Conservation (phyloP, 2,329 filamentous ascomycete genomes). For the Penicillium janthinellum region DNA sequence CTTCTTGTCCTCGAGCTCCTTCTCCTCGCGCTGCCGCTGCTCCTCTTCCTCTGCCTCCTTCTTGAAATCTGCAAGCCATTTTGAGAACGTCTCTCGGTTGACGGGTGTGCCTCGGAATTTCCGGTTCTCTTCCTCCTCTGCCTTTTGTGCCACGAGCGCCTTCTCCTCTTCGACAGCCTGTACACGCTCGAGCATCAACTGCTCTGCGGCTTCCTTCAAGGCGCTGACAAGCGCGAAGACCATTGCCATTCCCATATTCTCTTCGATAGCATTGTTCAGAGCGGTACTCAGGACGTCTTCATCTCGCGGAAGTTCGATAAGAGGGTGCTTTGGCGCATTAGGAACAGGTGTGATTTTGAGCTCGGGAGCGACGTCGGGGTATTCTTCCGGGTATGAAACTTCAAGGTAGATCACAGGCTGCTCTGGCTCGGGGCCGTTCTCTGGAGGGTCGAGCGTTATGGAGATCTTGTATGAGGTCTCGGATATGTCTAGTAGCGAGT, state of each 20-base stretch:
- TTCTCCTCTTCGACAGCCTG: constrained; percentile 59
- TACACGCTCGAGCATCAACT: constrained; percentile 73
- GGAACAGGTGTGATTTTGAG: constrained; percentile 77
- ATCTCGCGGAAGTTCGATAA: constrained; percentile 80
- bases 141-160: constrained; percentile 59
- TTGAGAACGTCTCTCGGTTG: constrained; percentile 79
- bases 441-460: constrained; percentile 76
- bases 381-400: constrained; percentile 84
- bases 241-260: constrained; percentile 97
- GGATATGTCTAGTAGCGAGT: constrained; percentile 68
- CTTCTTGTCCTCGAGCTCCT: constrained; percentile 77
- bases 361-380: constrained; percentile 82
- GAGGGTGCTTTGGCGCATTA: constrained; percentile 68
- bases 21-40: constrained; percentile 66
- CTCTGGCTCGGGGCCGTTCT: constrained; percentile 62
- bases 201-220: constrained; percentile 88
- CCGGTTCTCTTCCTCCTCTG: constrained; percentile 87
- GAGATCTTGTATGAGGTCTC: constrained; percentile 86
- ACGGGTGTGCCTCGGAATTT: constrained; percentile 94
- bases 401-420: constrained; percentile 74
- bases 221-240: constrained; percentile 86
- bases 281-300: constrained; percentile 71
- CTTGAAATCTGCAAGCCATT: constrained; percentile 77
- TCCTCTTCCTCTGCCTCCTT: constrained; percentile 78
- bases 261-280: constrained; percentile 75